Percentiles rank a stretch among this genome's conserved stretches.
Evolutionary conservation across 2,329 filamentous ascomycete genomes (phyloP).

Genomic region (Leptodontidium sp.): DNA sequence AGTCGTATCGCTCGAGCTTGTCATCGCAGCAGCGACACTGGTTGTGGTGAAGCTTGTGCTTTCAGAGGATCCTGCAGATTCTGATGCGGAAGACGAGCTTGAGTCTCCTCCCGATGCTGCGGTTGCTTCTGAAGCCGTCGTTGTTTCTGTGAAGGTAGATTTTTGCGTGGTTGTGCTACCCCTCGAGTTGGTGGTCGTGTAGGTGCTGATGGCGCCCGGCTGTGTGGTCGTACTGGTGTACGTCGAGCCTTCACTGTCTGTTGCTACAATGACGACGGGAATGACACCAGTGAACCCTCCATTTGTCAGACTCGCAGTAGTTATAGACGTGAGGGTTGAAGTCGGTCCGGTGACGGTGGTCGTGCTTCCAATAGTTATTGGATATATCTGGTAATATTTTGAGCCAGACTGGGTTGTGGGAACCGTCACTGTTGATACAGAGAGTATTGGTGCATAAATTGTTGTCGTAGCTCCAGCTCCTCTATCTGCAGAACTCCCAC

Average conservation of each 20-base stretch:
- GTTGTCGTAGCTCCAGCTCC: conserved; percentile 26
- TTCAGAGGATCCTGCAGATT: background rate
- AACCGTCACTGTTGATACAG: conserved; percentile 25
- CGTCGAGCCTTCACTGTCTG: conserved; percentile 16
- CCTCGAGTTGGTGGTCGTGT: conserved; percentile 25
- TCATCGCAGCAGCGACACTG: conserved; percentile 22
- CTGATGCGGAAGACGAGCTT: background rate
- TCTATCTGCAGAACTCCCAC: conserved; percentile 25
- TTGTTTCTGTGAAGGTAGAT: conserved; percentile 22
- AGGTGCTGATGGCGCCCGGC: conserved; percentile 18
- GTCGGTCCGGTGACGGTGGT: conserved; percentile 28
- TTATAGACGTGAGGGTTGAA: conserved; percentile 22
- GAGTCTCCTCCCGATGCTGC: conserved; percentile 11
- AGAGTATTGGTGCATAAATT: background rate
- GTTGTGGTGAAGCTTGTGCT: conserved; percentile 30
- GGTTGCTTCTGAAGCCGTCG: conserved; percentile 20
- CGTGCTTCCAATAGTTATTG: conserved; percentile 29
- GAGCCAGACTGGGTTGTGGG: conserved; percentile 22
- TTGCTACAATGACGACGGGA: conserved; percentile 12
- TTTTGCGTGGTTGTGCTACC: conserved; percentile 18
- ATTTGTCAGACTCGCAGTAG: conserved; percentile 11
- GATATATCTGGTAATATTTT: conserved; percentile 26
- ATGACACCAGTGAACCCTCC: conserved; percentile 15
- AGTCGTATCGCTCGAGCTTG: conserved; percentile 25
- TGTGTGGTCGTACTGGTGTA: conserved; percentile 21